phyloP scores from a whole-genome alignment of 306 rosid genomes.

The Glycyrrhiza uralensis region DNA sequence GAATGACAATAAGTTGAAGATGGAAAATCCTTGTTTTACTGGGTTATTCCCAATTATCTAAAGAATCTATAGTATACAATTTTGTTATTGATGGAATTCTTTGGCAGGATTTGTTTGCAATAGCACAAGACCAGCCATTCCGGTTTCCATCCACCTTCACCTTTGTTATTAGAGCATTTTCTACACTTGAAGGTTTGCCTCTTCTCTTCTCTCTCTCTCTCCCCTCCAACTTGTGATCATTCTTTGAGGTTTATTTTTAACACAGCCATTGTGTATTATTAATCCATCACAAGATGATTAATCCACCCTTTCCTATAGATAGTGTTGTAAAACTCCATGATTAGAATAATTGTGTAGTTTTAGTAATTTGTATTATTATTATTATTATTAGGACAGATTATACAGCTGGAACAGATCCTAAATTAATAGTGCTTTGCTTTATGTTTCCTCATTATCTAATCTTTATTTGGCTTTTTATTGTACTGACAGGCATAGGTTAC shows the following conservation, averaged over 20 bases:
- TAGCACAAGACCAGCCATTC: conserved; percentile 87
- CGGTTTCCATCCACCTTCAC: conserved; percentile 91
- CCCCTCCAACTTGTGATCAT: background rate
- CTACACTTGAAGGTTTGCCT: conserved; percentile 79
- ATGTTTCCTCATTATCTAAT: background rate
- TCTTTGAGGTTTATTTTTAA: background rate
- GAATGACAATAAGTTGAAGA: background rate
- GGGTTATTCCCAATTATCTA: background rate
- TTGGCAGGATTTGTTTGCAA: conserved; percentile 82
- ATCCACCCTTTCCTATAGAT: background rate
- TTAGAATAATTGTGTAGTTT: background rate
- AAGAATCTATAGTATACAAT: background rate
- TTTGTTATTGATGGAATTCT: conserved; percentile 7
- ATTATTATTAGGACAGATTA: background rate
- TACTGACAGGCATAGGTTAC: conserved; percentile 73
- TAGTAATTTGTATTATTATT: background rate
- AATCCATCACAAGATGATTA: background rate
- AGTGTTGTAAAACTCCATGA: no score
- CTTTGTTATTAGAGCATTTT: conserved; percentile 83
- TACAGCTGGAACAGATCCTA: no score
- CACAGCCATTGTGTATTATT: background rate
- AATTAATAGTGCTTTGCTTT: background rate
- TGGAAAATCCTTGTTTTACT: background rate
- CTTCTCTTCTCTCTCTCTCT: background rate
- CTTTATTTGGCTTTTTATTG: background rate